Conservation (phyloP, 805 yeast species). For the Starmerella bombicola region DNA sequence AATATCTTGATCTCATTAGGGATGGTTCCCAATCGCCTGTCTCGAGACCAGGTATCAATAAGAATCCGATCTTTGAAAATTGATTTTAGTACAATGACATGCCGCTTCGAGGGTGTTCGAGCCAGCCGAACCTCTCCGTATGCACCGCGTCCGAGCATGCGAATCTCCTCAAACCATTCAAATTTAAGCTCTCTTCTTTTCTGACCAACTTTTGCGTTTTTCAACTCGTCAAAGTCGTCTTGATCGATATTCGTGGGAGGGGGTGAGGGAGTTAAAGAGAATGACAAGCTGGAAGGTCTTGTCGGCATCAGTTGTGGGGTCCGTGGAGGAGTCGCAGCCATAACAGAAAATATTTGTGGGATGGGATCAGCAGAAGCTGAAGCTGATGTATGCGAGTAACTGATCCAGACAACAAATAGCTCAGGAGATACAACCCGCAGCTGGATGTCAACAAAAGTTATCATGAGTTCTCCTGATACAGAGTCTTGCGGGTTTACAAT, state of each 20-base stretch:
- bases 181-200: slow-evolving; percentile 59
- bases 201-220: slow-evolving; percentile 44
- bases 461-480: neutral
- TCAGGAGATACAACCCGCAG: slow-evolving; percentile 52
- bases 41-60: slow-evolving; percentile 96
- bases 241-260: neutral
- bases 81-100: slow-evolving; percentile 63
- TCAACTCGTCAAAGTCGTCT: slow-evolving; percentile 6
- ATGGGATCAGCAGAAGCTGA: slow-evolving; percentile 11
- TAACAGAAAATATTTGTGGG: slow-evolving; percentile 13
- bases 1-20: slow-evolving; percentile 94
- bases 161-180: slow-evolving; percentile 54
- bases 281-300: neutral
- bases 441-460: slow-evolving; percentile 66
- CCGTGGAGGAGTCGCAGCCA: neutral
- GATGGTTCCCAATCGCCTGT: slow-evolving; percentile 77
- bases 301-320: slow-evolving; percentile 8
- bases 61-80: slow-evolving; percentile 84
- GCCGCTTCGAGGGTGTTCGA: slow-evolving; percentile 41
- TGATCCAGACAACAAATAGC: slow-evolving; percentile 66
- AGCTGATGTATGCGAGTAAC: slow-evolving; percentile 42
- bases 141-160: slow-evolving; percentile 90
- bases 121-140: slow-evolving; percentile 78
- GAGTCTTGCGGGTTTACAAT: slow-evolving; percentile 31
- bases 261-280: neutral